These are phyloP conservation scores for Parafenestella ontariensis DNA, from an alignment of 2,329 filamentous ascomycete species.

Conservation along the genomic window DNA sequence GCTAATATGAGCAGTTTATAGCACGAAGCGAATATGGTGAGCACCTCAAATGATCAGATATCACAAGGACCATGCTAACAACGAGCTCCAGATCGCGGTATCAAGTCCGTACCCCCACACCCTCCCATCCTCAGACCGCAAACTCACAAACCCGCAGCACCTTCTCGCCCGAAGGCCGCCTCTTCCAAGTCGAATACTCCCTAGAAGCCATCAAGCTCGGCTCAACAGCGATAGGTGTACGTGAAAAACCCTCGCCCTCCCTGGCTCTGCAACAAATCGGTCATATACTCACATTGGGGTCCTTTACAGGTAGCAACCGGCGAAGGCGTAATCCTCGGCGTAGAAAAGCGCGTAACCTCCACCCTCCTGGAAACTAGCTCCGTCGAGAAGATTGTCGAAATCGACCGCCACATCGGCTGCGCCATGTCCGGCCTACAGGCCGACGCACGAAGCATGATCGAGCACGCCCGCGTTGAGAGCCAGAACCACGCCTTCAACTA, in stretches of 20 bases:
- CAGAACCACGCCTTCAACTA: constrained; percentile 99
- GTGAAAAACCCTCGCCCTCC: constrained; percentile 17
- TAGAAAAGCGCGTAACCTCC: constrained; percentile 98
- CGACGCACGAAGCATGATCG: constrained; percentile 95
- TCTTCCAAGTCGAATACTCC: constrained; percentile 99
- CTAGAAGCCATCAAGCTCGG: constrained; percentile 99
- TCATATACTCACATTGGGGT: background rate
- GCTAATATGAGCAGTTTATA: constrained; percentile 74
- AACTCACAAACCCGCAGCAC: constrained; percentile 67
- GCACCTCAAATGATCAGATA: constrained; percentile 37
- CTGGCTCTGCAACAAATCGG: too few species aligned
- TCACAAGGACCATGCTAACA: constrained; percentile 25
- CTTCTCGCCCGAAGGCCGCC: constrained; percentile 98
- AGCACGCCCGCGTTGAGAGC: constrained; percentile 96
- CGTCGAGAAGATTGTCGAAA: constrained; percentile 99
- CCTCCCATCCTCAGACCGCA: constrained; percentile 9
- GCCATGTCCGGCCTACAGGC: constrained; percentile 98
- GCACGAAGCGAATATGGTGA: constrained; percentile 99
- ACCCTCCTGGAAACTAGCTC: constrained; percentile 96
- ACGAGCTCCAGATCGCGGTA: constrained; percentile 79
- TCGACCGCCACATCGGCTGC: constrained; percentile 97
- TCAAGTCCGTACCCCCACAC: constrained; percentile 73
- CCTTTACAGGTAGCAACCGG: constrained; percentile 76
- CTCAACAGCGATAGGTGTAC: constrained; percentile 92
- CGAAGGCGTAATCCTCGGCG: constrained; percentile 93